Evolutionary conservation across 345 rosid genomes (phyloP).

Genomic region (Brassica nigra): DNA sequence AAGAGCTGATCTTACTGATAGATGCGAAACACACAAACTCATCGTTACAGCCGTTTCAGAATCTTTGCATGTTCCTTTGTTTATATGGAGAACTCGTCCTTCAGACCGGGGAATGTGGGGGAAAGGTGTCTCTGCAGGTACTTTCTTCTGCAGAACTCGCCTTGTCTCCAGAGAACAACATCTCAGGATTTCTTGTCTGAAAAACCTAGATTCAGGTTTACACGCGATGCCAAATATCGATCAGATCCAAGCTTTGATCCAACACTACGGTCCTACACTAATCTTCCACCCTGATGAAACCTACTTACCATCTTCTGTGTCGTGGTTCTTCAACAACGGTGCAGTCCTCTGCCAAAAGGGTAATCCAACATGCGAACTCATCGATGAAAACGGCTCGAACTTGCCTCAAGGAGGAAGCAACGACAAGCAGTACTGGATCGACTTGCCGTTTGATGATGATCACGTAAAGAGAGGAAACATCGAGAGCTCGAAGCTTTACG

Average conservation of each 20-base stretch:
- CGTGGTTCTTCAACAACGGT: constrained; percentile 51
- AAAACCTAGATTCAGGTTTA: constrained; percentile 54
- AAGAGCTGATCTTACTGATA: constrained; percentile 72
- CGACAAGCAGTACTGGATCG: constrained; percentile 78
- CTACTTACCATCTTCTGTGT: constrained; percentile 57
- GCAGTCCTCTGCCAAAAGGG: constrained; percentile 57
- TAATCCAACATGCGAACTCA: constrained; percentile 40
- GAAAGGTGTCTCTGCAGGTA: constrained; percentile 72
- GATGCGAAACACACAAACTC: constrained; percentile 52
- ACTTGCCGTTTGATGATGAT: constrained; percentile 56
- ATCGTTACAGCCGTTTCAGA: constrained; percentile 44
- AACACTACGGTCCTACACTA: constrained; percentile 71
- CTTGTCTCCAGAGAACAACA: constrained; percentile 48
- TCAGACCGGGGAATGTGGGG: constrained; percentile 60
- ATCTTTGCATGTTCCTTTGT: constrained; percentile 50
- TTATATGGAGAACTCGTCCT: constrained; percentile 72
- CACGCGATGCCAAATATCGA: constrained; percentile 76
- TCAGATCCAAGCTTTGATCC: constrained; percentile 65
- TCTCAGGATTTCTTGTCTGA: constrained; percentile 57
- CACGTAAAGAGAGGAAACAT: constrained; percentile 59
- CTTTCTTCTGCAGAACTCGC: constrained; percentile 63
- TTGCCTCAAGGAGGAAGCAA: constrained; percentile 70
- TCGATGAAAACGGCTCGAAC: constrained; percentile 63
- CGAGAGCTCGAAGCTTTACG: constrained; percentile 70
- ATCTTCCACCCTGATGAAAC: constrained; percentile 50